phyloP scores from a whole-genome alignment of 2,329 filamentous ascomycete species.

The Pseudogymnoascus sp. region DNA sequence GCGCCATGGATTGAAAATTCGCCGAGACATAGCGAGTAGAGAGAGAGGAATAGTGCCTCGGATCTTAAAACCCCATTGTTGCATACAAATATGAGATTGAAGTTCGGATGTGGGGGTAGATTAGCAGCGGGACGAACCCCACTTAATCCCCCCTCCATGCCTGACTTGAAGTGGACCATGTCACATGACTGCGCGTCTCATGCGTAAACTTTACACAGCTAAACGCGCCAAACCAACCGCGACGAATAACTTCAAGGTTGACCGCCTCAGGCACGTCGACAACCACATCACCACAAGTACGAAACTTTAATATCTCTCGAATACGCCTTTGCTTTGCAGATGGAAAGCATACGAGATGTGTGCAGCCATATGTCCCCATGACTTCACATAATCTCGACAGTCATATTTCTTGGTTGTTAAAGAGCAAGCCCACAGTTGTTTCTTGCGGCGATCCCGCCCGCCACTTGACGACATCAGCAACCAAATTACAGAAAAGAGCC shows the following conservation, averaged over 20 bases:
- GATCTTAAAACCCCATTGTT: no score
- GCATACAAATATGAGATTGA: no score
- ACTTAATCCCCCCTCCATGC: not conserved
- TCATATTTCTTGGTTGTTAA: slow-evolving; percentile 29
- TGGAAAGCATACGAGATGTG: slow-evolving; percentile 12
- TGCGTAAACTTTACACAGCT: not conserved
- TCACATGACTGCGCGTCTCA: not conserved
- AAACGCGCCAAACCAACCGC: not conserved
- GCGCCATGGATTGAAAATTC: not conserved
- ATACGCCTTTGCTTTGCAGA: not conserved
- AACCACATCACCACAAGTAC: not conserved
- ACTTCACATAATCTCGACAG: slow-evolving; percentile 29
- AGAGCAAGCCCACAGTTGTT: slow-evolving; percentile 19
- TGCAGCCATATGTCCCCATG: slow-evolving; percentile 24
- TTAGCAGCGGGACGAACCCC: not conserved
- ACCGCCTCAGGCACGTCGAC: not conserved
- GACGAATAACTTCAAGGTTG: slow-evolving; percentile 6
- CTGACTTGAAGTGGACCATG: not conserved
- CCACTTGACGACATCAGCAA: not conserved
- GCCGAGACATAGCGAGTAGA: not conserved
- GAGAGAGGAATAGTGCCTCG: no score
- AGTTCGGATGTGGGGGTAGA: no score
- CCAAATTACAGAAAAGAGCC: not conserved
- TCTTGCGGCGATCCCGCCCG: not conserved
- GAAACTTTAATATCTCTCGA: not conserved